Conservation (phyloP, 129 eudicot genomes). For the Escallonia rubra region DNA sequence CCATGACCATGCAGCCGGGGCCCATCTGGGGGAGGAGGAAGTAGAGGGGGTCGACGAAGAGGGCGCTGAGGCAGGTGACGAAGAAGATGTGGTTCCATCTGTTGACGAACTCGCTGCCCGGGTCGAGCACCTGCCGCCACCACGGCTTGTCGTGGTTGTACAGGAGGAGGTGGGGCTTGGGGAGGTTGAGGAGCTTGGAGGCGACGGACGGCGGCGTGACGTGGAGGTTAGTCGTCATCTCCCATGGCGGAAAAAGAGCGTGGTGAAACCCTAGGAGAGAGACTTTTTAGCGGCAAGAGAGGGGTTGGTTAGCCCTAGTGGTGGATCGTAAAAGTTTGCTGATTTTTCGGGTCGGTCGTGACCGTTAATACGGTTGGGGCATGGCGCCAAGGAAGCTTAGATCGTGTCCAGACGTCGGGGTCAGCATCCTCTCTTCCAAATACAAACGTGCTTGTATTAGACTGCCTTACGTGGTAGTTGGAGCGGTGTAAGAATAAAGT, state of each 20-base stretch:
- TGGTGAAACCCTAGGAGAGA: no score
- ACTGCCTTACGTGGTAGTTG: no score
- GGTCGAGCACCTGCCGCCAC: conserved; percentile 67
- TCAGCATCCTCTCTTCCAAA: no score
- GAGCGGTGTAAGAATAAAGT: no score
- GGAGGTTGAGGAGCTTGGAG: conserved; percentile 15
- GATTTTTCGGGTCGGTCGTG: background rate
- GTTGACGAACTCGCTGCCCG: conserved; percentile 56
- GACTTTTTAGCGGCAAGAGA: no score
- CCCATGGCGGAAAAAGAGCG: conserved; percentile 1
- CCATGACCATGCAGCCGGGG: conserved; percentile 44
- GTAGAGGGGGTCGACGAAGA: conserved; percentile 77
- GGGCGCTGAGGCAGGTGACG: conserved; percentile 53
- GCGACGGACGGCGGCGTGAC: conserved; percentile 31
- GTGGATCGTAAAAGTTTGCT: no score
- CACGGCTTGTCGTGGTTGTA: conserved; percentile 29
- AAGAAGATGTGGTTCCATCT: conserved; percentile 79
- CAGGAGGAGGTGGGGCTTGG: conserved; percentile 21
- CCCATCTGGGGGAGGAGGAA: conserved; percentile 54
- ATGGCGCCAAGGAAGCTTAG: no score
- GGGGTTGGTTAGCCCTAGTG: no score
- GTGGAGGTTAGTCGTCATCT: conserved; percentile 31
- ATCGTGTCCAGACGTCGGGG: no score
- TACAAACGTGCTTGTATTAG: no score
- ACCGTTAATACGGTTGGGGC: background rate